phyloP scores from a whole-genome alignment of 225 moss, liverwort and hornwort species.

The Polytrichum commune region DNA sequence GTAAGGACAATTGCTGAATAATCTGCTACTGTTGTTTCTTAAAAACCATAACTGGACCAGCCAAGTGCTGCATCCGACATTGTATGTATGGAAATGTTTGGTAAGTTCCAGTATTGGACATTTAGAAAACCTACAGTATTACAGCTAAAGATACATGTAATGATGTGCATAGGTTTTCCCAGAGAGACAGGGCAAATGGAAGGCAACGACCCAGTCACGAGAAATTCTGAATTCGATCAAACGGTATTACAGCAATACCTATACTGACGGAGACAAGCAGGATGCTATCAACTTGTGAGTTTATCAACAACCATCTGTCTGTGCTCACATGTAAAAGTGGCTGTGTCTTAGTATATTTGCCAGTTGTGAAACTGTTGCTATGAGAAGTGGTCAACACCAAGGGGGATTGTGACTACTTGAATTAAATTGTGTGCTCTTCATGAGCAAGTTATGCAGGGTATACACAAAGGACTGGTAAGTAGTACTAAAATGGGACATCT shows the following conservation, averaged over 20 bases:
- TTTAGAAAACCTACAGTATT: too few relatives aligned
- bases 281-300: constrained; percentile 97
- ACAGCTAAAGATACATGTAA: constrained; percentile 2
- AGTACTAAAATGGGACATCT: neutral
- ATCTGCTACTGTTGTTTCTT: constrained; percentile 6
- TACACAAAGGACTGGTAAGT: neutral
- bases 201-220: constrained; percentile 81
- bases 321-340: neutral
- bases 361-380: too few relatives aligned
- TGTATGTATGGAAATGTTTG: too few relatives aligned
- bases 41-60: too few relatives aligned
- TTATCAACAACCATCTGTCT: neutral
- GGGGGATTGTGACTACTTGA: too few relatives aligned
- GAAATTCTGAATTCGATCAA: constrained; percentile 85
- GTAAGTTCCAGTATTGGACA: too few relatives aligned
- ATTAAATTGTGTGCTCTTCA: too few relatives aligned
- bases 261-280: constrained; percentile 92
- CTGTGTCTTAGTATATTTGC: too few relatives aligned
- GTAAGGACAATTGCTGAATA: constrained; percentile 6
- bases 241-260: constrained; percentile 87
- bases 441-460: too few relatives aligned
- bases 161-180: constrained; percentile 66
- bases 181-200: constrained; percentile 93
- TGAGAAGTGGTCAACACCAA: too few relatives aligned
- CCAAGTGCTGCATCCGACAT: too few relatives aligned